Evolutionary conservation across 2,329 filamentous ascomycete species (phyloP).

Genomic region (Aquanectria penicillioides): DNA sequence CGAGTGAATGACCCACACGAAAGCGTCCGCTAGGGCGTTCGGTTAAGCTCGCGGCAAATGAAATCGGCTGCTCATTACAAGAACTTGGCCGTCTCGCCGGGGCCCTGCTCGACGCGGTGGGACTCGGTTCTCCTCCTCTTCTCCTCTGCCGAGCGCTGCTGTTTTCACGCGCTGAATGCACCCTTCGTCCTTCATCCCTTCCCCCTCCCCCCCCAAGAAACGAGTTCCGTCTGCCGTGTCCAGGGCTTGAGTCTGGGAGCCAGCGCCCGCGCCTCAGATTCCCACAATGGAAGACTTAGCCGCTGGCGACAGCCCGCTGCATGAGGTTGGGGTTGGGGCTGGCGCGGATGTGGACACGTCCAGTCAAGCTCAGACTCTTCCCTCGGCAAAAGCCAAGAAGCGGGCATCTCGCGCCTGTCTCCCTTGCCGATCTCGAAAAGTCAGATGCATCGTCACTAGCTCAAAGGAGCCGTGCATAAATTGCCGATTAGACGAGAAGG

Average conservation of each 20-base stretch:
- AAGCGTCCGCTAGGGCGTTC: neutral
- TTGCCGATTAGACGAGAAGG: conserved; percentile 38
- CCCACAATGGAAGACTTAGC: conserved; percentile 8
- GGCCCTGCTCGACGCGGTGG: neutral
- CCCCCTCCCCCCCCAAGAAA: too few species aligned
- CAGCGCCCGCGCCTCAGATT: too few species aligned
- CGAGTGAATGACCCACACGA: neutral
- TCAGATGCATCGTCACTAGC: conserved; percentile 38
- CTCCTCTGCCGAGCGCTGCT: conserved; percentile 3
- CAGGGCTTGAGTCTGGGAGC: too few species aligned
- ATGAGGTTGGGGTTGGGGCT: conserved; percentile 6
- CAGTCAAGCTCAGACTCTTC: conserved; percentile 5
- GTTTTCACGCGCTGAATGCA: neutral
- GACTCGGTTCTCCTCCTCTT: conserved; percentile 4
- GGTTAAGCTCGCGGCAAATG: conserved; percentile 10
- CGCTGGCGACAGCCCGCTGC: conserved; percentile 8
- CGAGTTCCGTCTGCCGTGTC: too few species aligned
- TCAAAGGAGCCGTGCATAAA: conserved; percentile 38
- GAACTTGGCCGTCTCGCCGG: neutral
- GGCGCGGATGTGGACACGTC: conserved; percentile 8
- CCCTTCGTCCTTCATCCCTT: neutral
- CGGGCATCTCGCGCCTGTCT: conserved; percentile 37
- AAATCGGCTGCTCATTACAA: neutral
- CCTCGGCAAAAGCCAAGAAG: conserved; percentile 30
- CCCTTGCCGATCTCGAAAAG: conserved; percentile 37